Percentiles rank a stretch among this genome's conserved stretches.
Evolutionary conservation across 2,329 filamentous ascomycete species (phyloP).

Genomic region (Fusarium globosum): DNA sequence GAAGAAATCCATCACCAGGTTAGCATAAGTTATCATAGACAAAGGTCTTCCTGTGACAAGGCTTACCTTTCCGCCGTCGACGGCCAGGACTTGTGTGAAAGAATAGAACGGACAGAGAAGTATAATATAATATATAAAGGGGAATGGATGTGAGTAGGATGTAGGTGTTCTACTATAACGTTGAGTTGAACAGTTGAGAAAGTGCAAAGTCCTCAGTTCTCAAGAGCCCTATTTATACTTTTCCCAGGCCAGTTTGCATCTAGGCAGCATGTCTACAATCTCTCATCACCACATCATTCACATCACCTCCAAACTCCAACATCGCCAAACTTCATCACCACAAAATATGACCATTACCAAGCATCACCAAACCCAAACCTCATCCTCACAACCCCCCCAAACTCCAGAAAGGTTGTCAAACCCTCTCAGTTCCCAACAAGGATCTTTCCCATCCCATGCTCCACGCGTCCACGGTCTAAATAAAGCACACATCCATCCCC

Average conservation of each 20-base stretch:
- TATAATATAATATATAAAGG: not conserved
- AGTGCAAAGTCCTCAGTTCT: not conserved
- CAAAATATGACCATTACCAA: not conserved
- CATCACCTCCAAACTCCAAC: not conserved
- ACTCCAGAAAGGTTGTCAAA: not conserved
- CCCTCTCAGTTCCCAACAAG: not conserved
- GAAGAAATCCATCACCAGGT: not conserved
- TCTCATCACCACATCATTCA: not conserved
- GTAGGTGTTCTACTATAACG: not conserved
- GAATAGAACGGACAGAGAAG: not conserved
- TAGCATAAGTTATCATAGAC: not conserved
- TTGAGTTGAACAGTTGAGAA: not conserved
- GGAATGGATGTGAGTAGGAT: not conserved
- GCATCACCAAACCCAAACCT: not conserved
- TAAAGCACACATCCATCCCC: conserved; percentile 4
- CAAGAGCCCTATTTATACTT: not conserved
- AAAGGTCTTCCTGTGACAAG: not conserved
- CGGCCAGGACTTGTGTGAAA: accelerated
- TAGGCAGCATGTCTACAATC: not conserved
- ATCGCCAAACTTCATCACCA: not conserved
- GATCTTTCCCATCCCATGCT: not conserved
- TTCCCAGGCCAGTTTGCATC: not conserved
- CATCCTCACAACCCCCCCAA: not conserved
- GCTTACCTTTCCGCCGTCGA: not conserved
- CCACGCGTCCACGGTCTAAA: not conserved